phyloP scores from a whole-genome alignment of 2,329 filamentous ascomycete species.

The Aureobasidium lini region DNA sequence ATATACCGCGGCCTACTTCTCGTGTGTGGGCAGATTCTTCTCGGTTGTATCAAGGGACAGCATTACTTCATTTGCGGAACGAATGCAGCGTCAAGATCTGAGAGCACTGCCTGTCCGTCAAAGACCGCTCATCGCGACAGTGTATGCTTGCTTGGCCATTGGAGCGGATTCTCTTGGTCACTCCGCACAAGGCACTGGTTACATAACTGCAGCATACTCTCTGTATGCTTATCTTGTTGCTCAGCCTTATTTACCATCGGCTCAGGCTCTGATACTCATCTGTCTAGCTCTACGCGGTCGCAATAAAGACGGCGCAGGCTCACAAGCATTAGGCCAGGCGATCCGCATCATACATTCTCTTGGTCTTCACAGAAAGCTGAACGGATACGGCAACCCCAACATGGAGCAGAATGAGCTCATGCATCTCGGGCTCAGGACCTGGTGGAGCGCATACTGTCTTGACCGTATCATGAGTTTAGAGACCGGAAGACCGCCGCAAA shows the following conservation, averaged over 20 bases:
- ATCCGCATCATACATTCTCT: constrained; percentile 3
- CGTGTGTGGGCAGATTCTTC: background rate
- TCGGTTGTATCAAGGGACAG: background rate
- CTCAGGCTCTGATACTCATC: constrained; percentile 1
- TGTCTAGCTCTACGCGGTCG: background rate
- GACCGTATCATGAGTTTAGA: constrained; percentile 1
- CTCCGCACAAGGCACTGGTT: background rate
- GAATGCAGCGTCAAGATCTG: background rate
- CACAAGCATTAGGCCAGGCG: constrained; percentile 4
- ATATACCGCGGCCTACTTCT: background rate
- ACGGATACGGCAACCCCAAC: background rate
- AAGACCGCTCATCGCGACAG: background rate
- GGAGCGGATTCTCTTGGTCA: background rate
- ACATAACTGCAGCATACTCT: background rate
- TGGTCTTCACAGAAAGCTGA: background rate
- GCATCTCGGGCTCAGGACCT: background rate
- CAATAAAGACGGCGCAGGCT: constrained; percentile 7
- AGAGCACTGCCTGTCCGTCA: background rate
- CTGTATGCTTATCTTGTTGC: constrained; percentile 5
- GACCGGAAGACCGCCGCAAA: background rate
- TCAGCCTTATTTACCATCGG: background rate
- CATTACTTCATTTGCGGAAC: background rate
- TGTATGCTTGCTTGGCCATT: constrained; percentile 6
- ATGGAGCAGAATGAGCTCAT: background rate
- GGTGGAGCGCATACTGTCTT: constrained; percentile 3